These are phyloP conservation scores for Hymenochaete sp. DNA, from an alignment of 1,284 basidiomycete species.

Conservation along the genomic window DNA sequence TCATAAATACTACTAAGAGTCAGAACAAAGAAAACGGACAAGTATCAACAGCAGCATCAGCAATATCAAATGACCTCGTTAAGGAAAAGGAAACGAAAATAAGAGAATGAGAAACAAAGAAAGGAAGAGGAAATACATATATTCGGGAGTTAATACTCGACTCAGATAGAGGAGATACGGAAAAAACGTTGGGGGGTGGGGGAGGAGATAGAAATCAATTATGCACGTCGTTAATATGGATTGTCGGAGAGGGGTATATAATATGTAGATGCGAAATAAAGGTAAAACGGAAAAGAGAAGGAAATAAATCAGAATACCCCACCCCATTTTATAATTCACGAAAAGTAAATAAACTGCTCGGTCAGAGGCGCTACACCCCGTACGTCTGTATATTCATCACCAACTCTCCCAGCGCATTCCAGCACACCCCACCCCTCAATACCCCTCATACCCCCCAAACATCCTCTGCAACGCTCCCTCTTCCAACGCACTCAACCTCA, in stretches of 20 bases:
- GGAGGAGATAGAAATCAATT: not conserved
- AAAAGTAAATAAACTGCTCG: no score
- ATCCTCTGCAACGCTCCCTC: conserved; percentile 35
- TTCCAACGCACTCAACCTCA: conserved; percentile 60
- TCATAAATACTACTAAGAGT: not conserved
- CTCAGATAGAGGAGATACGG: not conserved
- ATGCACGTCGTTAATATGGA: not conserved
- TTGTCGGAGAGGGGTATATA: not conserved
- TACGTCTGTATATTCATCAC: no score
- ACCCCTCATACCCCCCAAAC: conserved; percentile 14
- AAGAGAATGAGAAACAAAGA: not conserved
- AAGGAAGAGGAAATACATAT: not conserved
- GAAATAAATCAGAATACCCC: not conserved
- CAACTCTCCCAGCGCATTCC: not conserved
- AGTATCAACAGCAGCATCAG: not conserved
- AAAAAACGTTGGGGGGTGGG: not conserved
- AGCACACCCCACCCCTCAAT: not conserved
- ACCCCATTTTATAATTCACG: not conserved
- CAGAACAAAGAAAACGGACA: not conserved
- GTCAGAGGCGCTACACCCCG: no score
- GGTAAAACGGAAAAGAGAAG: not conserved
- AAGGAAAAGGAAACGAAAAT: not conserved
- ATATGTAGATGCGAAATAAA: not conserved
- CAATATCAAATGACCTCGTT: not conserved
- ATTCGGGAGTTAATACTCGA: not conserved